phyloP scores from a whole-genome alignment of 768 basidiomycete genomes.

The Cystobasidium ongulense region DNA sequence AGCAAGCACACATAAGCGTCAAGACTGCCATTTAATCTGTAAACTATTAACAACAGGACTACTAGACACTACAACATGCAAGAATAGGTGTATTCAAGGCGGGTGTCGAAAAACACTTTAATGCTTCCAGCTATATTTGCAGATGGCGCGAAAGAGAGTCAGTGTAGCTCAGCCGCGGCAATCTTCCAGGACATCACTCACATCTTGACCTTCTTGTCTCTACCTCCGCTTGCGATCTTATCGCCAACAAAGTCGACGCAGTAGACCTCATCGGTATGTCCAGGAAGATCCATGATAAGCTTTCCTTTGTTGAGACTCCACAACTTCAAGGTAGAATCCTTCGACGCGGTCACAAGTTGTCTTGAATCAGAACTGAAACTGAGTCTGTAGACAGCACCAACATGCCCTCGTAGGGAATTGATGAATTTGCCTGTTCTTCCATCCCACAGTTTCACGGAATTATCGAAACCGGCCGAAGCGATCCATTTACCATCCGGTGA shows the following conservation, averaged over 20 bases:
- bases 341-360: constrained; percentile 85
- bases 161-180: no score
- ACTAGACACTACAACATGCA: not conserved
- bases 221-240: constrained; percentile 95
- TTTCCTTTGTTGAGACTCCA: constrained; percentile 98
- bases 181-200: constrained; percentile 48
- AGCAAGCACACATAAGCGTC: no score
- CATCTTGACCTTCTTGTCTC: constrained; percentile 89
- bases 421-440: constrained; percentile 65
- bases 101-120: not conserved
- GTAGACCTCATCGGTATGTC: constrained; percentile 96
- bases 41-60: not conserved
- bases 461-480: constrained; percentile 85
- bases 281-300: constrained; percentile 83
- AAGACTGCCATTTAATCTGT: not conserved
- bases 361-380: constrained; percentile 92
- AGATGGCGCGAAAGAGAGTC: not conserved
- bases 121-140: constrained; percentile 7
- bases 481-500: constrained; percentile 88
- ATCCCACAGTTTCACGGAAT: constrained; percentile 85
- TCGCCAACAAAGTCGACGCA: constrained; percentile 98
- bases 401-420: constrained; percentile 81
- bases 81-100: not conserved
- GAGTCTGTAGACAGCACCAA: constrained; percentile 85
- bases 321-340: constrained; percentile 91